Evolutionary conservation across 768 basidiomycete species (phyloP).

Genomic region (Mycena chlorophos): DNA sequence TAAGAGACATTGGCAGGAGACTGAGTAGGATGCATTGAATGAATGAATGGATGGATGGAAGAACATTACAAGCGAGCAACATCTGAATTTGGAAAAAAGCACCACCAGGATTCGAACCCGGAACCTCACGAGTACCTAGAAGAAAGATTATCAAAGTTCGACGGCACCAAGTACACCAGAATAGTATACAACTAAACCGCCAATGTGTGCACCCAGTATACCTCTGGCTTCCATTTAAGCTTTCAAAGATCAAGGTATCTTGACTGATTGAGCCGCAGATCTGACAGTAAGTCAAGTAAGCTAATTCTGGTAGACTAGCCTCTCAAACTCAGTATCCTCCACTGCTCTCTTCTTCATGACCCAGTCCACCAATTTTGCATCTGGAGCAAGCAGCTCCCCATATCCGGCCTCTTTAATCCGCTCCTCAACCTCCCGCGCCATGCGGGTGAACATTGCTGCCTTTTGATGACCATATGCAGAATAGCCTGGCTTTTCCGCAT

Average conservation of each 20-base stretch:
- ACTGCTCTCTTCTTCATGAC: background rate
- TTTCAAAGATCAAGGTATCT: too few relatives aligned
- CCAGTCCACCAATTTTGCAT: background rate
- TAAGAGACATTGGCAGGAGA: too few relatives aligned
- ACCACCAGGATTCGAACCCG: background rate
- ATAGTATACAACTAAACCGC: background rate
- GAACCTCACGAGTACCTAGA: background rate
- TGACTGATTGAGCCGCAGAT: too few relatives aligned
- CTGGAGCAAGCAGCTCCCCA: background rate
- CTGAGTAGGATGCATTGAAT: too few relatives aligned
- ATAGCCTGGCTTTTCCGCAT: background rate
- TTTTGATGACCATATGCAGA: slow-evolving; percentile 6
- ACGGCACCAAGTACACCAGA: background rate
- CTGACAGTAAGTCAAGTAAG: too few relatives aligned
- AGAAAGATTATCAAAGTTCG: background rate
- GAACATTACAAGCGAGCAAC: too few relatives aligned
- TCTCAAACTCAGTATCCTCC: background rate
- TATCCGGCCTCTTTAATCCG: background rate
- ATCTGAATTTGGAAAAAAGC: too few relatives aligned
- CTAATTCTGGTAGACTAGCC: background rate
- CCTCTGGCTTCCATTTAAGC: too few relatives aligned
- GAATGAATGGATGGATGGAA: too few relatives aligned
- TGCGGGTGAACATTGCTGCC: background rate
- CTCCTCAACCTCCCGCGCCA: background rate
- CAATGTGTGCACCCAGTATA: too few relatives aligned